Base-by-base conservation (phyloP, 176 grass and related monocot species). In the Phyllostachys edulis region DNA sequence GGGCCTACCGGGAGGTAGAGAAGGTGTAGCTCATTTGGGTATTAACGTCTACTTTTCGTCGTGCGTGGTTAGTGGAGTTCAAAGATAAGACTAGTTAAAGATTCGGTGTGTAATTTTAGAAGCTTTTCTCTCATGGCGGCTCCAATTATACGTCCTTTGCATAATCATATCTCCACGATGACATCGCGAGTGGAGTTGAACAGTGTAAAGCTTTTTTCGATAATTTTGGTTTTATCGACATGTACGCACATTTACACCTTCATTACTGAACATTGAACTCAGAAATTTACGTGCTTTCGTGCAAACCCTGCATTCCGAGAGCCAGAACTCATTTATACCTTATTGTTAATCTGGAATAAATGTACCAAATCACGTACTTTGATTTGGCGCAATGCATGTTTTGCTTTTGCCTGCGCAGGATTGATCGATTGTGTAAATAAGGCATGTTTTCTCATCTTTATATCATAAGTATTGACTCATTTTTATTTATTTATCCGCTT, bases 1-100 rank as follows among this genome's bases (percentile, higher is more conserved):
- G 40, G 9, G 70, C 51, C 0, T 76, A 54, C 44, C 62, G 70
- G 23, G 82, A 85, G 63, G 77, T 85, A 54, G 88, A 89, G 78
- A 85, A 85, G 63, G 63, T 81, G 54, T 81, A 89, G 63, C 45
- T 6, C 1, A 5, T 9, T 7, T 56, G 78, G 45, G 38, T 34
- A 34, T 55, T 10, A 20, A 46, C 75, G 57, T 78, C 57, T 71
- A 12, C 29, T 39, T 64, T 52, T 24, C n/a, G 6, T 41, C 6
- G 59, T 38, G 69, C 47, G 61, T 73, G 47, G 61, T 66, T 59
- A 38, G 59, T 59, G 70, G 70, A 68, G 38, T 65, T 9, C 36
- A 34, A 73, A 36, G 23, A 66, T 5, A 2, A 13, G 12, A 51
- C 2, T 36, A 15, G 76, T 32, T 54, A 69, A 60, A 23, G 68